phyloP scores from a whole-genome alignment of 371 early-diverging fungal species.

The Mucor velutinosus region DNA sequence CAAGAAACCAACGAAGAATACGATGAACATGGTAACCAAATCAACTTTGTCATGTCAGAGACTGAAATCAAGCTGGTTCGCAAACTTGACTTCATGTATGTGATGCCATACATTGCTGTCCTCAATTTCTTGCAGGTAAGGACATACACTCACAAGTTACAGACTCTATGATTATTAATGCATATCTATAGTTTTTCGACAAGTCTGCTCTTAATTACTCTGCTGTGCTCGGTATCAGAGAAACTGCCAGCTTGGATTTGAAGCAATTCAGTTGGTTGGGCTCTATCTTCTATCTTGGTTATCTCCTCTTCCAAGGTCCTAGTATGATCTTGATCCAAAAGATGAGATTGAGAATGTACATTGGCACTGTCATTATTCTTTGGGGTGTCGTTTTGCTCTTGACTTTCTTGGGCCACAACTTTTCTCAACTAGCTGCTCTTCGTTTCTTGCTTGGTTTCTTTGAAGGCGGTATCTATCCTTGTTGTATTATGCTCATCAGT shows the following conservation, averaged over 20 bases:
- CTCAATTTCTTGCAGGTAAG: constrained; percentile 29
- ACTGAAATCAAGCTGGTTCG: constrained; percentile 18
- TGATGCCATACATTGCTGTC: constrained; percentile 23
- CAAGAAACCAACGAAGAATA: background rate
- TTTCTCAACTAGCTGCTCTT: constrained; percentile 38
- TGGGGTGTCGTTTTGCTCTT: constrained; percentile 40
- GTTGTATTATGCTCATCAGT: constrained; percentile 35
- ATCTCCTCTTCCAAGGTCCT: constrained; percentile 43
- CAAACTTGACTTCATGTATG: constrained; percentile 24
- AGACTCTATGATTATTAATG: background rate
- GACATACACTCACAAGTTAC: background rate
- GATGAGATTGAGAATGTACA: constrained; percentile 31
- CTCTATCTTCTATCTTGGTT: constrained; percentile 45
- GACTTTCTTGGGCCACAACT: constrained; percentile 28
- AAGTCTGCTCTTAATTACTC: constrained; percentile 34
- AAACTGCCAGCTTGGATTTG: constrained; percentile 22
- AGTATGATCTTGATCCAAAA: constrained; percentile 44
- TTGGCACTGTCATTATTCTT: constrained; percentile 35
- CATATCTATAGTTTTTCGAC: constrained; percentile 30
- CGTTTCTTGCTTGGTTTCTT: constrained; percentile 38
- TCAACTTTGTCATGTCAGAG: constrained; percentile 14
- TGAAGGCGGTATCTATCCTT: constrained; percentile 34
- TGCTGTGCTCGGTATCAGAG: constrained; percentile 27
- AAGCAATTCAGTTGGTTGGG: constrained; percentile 36
- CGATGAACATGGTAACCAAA: constrained; percentile 31